These are phyloP conservation scores for Drechslera avenae DNA, from an alignment of 2,329 filamentous ascomycete species.

Conservation along the genomic window DNA sequence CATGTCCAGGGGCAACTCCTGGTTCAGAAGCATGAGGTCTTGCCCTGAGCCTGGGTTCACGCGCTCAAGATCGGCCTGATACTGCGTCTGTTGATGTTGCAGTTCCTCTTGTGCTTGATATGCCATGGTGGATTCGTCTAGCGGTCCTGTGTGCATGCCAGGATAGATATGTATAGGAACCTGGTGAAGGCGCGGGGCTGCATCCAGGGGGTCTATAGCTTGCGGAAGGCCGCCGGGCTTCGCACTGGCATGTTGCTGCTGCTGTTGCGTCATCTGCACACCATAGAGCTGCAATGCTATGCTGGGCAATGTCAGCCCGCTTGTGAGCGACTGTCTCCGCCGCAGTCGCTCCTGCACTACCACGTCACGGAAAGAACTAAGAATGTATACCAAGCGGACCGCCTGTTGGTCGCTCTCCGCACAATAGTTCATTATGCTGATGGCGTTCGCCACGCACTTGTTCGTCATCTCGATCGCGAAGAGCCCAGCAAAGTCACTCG, in stretches of 20 bases:
- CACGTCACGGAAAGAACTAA: constrained; percentile 48
- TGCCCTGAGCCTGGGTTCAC: too few species aligned
- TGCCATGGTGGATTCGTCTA: constrained; percentile 20
- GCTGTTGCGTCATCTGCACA: constrained; percentile 20
- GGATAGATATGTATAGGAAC: constrained; percentile 46
- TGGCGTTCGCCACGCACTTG: constrained; percentile 45
- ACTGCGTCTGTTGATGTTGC: neutral
- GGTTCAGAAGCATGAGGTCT: too few species aligned
- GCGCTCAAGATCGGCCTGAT: neutral
- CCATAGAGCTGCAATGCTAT: constrained; percentile 45
- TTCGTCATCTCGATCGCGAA: constrained; percentile 44
- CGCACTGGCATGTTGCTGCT: constrained; percentile 7
- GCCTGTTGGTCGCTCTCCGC: constrained; percentile 50
- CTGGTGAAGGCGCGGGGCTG: constrained; percentile 36
- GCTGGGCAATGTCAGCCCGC: constrained; percentile 35
- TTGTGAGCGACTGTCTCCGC: constrained; percentile 31
- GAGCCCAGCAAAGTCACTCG: constrained; percentile 49
- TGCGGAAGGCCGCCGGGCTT: constrained; percentile 8
- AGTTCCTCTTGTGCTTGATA: constrained; percentile 11
- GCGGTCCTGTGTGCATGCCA: constrained; percentile 39
- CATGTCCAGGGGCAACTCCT: too few species aligned
- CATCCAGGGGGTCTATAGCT: constrained; percentile 20
- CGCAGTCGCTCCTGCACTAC: constrained; percentile 39
- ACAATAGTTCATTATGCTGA: constrained; percentile 50
- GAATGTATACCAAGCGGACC: constrained; percentile 45